Evolutionary conservation across 441 rosid species (phyloP), one percentile per base, ranked within the genome.

Genomic region (Gossypium davidsonii): DNA sequence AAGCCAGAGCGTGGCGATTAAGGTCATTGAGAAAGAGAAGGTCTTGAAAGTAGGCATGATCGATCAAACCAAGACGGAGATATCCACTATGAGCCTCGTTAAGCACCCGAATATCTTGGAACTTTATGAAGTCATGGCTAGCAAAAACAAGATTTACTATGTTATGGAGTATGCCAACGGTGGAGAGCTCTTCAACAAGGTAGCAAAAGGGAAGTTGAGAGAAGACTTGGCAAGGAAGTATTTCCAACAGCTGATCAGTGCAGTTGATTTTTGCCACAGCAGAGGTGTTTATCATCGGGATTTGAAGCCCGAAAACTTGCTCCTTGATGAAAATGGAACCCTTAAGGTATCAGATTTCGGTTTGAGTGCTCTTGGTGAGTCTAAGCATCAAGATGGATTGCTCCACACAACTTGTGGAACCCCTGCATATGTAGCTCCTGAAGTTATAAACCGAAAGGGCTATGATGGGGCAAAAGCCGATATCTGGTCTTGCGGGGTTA

Each of bases 331-430:
- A 34, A 76, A 89, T 69, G 90, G 88, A 59, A 86, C 86, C 57
- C 71, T 92, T 2, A 89, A 91, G 76, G 89, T 92, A 63, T 84
- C 98, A 0, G 98, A 94, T 78, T 94, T 92, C 59, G 98, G 98
- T 3, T 80, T 92, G 70, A 89, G 97, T 23, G 94, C 97, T 5
- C 82, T 94, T 10, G 67, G 88, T 0, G 92, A 89, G 39, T 87
- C 87, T 61, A 91, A 85, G 79, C 87, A 74, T 25, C 95, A 89
- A 74, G 98, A 91, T 61, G 97, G 97, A 0, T 76, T 92, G 52
- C 94, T 94, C 0, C 97, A 94, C 69, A 94, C 98, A 1, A 86
- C 90, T 42, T 94, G 98, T 14, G 97, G 97, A 6, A 90, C 97
- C 2, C 97, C 98, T 5, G 97, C 95, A 6, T 94, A 92, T 76